Base-by-base conservation (phyloP, 23 red algal genomes). In the Gracilaria gracilis region DNA sequence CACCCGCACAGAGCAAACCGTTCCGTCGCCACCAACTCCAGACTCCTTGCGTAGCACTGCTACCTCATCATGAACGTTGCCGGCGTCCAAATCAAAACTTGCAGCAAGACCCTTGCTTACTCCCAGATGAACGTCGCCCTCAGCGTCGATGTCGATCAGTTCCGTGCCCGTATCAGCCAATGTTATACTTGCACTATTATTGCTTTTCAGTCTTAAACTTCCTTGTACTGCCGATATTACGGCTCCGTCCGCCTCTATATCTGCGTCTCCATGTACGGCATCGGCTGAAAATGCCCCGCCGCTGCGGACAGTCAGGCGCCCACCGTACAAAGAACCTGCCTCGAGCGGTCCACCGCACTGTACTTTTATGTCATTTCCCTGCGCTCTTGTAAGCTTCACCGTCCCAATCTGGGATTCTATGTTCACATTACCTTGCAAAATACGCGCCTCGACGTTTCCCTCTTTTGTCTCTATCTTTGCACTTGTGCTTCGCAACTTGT, bases 301-400 rank as follows among this genome's bases (percentile, higher is more conserved):
- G 42, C 79, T 62, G 0, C 37, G 37, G 9, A 82, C 55, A 39
- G 44, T 54, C 53, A 66, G 15, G 21, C 39, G 3, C 40, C 65
- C 29, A 38, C 40, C 29, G 27, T 85, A 67, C 55, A 85, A 66
- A 9, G 20, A 85, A 31, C 81, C 81, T 20, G 65, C 81, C 32
- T 70, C 29, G 15, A 85, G 17, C 15, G 29, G 0, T 12, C 47
- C 81, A 85, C 40, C 38, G 20, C 81, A 71, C 36, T 61, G 61
- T 16, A 65, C 65, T 44, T 69, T 85, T n/a, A 69, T 85, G 36
- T 69, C 81, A 38, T 69, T 66, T 64, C 54, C 81, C 57, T 85
- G 81, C 5, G 42, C 55, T 21, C 36, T 50, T 0, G 59, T 33
- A 44, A 69, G 40, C 81, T 69, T 85, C 35, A 85, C 81, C 7